These are phyloP conservation scores for Xylona heveae DNA, from an alignment of 495 filamentous ascomycete genomes.

Conservation along the genomic window DNA sequence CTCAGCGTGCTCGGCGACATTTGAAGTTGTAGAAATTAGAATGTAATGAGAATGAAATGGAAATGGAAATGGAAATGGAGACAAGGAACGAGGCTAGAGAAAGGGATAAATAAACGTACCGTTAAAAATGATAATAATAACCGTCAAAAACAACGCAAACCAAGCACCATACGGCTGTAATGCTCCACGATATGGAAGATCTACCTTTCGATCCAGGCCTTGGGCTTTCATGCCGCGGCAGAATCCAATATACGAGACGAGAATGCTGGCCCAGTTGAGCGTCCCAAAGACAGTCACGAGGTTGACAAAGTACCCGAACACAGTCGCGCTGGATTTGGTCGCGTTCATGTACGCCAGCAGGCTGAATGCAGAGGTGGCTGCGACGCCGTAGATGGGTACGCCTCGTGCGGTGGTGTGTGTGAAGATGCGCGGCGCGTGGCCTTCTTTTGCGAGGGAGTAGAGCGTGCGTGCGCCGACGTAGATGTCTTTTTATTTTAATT, in stretches of 20 bases:
- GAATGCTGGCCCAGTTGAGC: too few species aligned
- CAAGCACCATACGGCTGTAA: constrained; percentile 54
- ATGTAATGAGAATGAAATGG: constrained; percentile 49
- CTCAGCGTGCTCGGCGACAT: constrained; percentile 36
- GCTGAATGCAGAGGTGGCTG: constrained; percentile 35
- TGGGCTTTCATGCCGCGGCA: too few species aligned
- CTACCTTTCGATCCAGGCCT: too few species aligned
- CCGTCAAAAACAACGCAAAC: constrained; percentile 35
- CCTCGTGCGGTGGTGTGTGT: constrained; percentile 18
- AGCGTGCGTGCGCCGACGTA: too few species aligned
- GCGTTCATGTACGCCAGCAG: constrained; percentile 55
- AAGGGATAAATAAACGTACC: constrained; percentile 59
- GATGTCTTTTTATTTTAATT: too few species aligned
- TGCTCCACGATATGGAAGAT: constrained; percentile 41
- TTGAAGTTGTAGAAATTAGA: constrained; percentile 44
- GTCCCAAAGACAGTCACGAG: too few species aligned
- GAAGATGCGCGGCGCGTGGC: constrained; percentile 12
- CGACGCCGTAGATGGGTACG: constrained; percentile 36
- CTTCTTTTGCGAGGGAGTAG: constrained; percentile 15
- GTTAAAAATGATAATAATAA: constrained; percentile 49
- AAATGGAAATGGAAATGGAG: constrained; percentile 58
- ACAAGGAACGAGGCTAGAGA: constrained; percentile 44
- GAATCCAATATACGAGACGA: too few species aligned
- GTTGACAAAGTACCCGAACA: constrained; percentile 56
- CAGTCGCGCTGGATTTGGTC: constrained; percentile 39